Percentiles rank a stretch among this genome's conserved stretches.
Conservation (phyloP, 2,329 filamentous ascomycete species). For the Cordyceps sp. region DNA sequence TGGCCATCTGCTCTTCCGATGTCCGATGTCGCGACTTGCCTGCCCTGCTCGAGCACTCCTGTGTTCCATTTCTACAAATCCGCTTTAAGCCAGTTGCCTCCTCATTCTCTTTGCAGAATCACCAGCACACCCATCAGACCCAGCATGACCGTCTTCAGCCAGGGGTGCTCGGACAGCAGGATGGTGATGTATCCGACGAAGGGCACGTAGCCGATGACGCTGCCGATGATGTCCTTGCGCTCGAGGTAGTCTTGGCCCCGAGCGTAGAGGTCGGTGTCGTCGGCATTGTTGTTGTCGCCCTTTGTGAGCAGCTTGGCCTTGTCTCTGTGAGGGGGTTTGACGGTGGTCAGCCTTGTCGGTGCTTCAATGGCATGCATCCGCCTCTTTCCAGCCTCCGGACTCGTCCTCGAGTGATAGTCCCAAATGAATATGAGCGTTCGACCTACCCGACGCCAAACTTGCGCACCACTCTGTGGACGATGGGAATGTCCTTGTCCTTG, state of each 20-base stretch:
- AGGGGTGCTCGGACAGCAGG: slow-evolving; percentile 84
- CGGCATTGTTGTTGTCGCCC: slow-evolving; percentile 88
- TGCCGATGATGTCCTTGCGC: slow-evolving; percentile 82
- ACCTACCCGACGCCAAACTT: slow-evolving; percentile 44
- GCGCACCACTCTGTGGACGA: slow-evolving; percentile 84
- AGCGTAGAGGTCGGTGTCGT: slow-evolving; percentile 82
- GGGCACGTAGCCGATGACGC: slow-evolving; percentile 79
- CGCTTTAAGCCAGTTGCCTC: too few relatives aligned
- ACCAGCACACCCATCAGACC: slow-evolving; percentile 92
- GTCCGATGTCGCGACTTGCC: too few relatives aligned
- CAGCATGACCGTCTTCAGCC: slow-evolving; percentile 90
- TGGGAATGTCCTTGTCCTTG: slow-evolving; percentile 86
- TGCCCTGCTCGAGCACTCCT: too few relatives aligned
- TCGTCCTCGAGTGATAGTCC: not conserved
- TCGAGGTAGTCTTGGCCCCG: slow-evolving; percentile 73
- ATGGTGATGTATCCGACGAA: slow-evolving; percentile 97
- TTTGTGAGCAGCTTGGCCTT: slow-evolving; percentile 75
- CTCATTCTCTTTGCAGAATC: slow-evolving; percentile 73
- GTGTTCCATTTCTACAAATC: too few relatives aligned
- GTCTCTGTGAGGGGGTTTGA: slow-evolving; percentile 17
- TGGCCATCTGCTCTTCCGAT: not conserved
- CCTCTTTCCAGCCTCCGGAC: too few relatives aligned
- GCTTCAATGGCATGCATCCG: too few relatives aligned
- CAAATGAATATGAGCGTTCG: not conserved
- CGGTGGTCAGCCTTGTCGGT: not conserved